A percentile compares a stretch with the other conserved stretches of the same genome.
phyloP scores from a whole-genome alignment of 257 asterid genomes.

The Cruciata laevipes region DNA sequence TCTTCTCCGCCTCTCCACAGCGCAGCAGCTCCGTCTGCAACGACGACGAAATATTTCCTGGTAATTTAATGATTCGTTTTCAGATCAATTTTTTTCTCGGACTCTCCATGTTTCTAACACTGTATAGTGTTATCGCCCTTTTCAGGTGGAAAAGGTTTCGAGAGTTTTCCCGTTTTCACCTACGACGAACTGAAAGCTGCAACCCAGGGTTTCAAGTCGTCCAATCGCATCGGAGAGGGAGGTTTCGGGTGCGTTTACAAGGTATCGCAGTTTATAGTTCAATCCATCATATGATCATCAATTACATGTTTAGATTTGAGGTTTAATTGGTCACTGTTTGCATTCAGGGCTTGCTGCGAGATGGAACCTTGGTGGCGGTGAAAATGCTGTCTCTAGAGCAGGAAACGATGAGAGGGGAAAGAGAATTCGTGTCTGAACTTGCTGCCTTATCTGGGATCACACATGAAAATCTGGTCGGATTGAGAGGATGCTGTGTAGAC shows the following conservation, averaged over 20 bases:
- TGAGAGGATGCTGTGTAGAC: conserved; percentile 61
- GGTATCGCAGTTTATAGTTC: conserved; percentile 21
- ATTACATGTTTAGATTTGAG: not conserved
- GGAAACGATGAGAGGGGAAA: conserved; percentile 68
- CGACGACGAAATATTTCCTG: not conserved
- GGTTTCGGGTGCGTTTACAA: conserved; percentile 68
- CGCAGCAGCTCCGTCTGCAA: not conserved
- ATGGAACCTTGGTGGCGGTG: conserved; percentile 49
- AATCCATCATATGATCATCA: no score
- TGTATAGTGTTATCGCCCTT: not conserved
- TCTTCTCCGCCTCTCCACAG: not conserved
- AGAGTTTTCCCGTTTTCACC: conserved; percentile 38
- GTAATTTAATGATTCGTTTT: not conserved
- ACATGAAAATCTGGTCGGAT: conserved; percentile 57
- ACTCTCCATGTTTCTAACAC: not conserved
- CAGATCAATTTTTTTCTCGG: not conserved
- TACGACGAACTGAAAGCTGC: conserved; percentile 47
- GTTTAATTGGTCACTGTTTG: not conserved
- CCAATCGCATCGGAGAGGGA: conserved; percentile 67
- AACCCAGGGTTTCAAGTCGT: conserved; percentile 50
- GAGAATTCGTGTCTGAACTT: conserved; percentile 64
- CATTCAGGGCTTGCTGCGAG: conserved; percentile 49
- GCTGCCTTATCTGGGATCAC: conserved; percentile 56
- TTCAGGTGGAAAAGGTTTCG: conserved; percentile 28
- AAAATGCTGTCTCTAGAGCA: conserved; percentile 49